phyloP scores from a whole-genome alignment of 768 basidiomycete species.

The Leucocoprinus sp. region DNA sequence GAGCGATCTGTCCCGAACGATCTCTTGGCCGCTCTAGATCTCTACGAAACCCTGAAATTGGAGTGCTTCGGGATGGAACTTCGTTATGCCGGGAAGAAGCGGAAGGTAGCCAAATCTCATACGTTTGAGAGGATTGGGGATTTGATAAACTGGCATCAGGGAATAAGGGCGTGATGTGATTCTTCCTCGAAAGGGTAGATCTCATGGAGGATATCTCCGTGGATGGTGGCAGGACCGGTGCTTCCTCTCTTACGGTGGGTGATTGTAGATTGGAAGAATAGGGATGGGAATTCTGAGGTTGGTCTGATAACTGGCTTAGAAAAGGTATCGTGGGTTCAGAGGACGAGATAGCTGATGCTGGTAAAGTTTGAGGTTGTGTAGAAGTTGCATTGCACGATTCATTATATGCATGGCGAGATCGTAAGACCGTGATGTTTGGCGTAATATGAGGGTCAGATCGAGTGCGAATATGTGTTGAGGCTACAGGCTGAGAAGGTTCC shows the following conservation, averaged over 20 bases:
- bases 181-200: conserved; percentile 1
- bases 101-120: conserved; percentile 10
- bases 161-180: neutral
- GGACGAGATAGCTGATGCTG: conserved; percentile 3
- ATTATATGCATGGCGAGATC: conserved; percentile 6
- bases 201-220: conserved; percentile 3
- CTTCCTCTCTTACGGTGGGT: neutral
- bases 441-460: conserved; percentile 6
- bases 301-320: conserved; percentile 2
- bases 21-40: conserved; percentile 13
- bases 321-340: neutral
- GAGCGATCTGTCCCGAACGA: conserved; percentile 6
- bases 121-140: conserved; percentile 6
- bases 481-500: neutral
- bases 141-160: conserved; percentile 3
- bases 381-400: neutral
- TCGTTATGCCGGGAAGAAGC: neutral
- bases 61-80: neutral
- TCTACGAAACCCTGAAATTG: conserved; percentile 9
- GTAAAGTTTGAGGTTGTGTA: neutral
- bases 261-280: conserved; percentile 1
- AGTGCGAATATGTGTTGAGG: conserved; percentile 5
- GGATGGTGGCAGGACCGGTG: neutral
- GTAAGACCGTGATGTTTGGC: neutral
- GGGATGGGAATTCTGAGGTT: neutral